Evolutionary conservation across 495 filamentous ascomycete genomes (phyloP).

Genomic region (Evernia prunastri): DNA sequence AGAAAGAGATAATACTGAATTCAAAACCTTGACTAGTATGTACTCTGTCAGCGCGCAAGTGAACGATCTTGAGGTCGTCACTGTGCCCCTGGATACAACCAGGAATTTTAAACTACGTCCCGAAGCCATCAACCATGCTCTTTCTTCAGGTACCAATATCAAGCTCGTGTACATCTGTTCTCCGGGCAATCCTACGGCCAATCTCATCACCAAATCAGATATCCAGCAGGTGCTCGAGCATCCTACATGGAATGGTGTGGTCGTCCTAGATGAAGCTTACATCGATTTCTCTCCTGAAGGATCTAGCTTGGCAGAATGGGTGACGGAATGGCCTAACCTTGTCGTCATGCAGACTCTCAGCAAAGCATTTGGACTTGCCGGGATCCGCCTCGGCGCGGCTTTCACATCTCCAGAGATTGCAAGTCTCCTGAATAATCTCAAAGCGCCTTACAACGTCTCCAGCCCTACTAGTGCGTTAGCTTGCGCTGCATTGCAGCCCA

Average conservation of each 20-base stretch:
- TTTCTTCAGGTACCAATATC: constrained; percentile 60
- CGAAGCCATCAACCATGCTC: constrained; percentile 54
- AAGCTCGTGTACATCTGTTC: constrained; percentile 90
- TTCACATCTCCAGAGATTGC: constrained; percentile 65
- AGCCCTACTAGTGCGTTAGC: constrained; percentile 81
- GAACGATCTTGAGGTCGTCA: constrained; percentile 83
- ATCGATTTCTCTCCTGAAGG: constrained; percentile 84
- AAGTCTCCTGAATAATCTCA: constrained; percentile 76
- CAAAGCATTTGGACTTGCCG: constrained; percentile 93
- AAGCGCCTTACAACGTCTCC: constrained; percentile 92
- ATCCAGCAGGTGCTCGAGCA: constrained; percentile 70
- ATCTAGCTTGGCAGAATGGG: constrained; percentile 85
- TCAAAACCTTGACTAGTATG: constrained; percentile 46
- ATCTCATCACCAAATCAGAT: constrained; percentile 68
- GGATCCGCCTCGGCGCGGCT: constrained; percentile 72
- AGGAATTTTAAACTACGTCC: constrained; percentile 65
- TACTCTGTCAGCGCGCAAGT: constrained; percentile 88
- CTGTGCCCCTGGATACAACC: constrained; percentile 62
- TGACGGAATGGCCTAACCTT: constrained; percentile 87
- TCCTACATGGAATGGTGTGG: constrained; percentile 90
- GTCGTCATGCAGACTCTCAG: constrained; percentile 97
- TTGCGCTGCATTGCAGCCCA: constrained; percentile 55
- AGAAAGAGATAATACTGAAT: background rate
- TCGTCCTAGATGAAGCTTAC: constrained; percentile 93
- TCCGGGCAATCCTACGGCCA: constrained; percentile 87